Percentiles rank a stretch among this genome's conserved stretches.
Evolutionary conservation across 352 stramenopile genomes (phyloP).

Genomic region (Salisapilia sapeloensis): DNA sequence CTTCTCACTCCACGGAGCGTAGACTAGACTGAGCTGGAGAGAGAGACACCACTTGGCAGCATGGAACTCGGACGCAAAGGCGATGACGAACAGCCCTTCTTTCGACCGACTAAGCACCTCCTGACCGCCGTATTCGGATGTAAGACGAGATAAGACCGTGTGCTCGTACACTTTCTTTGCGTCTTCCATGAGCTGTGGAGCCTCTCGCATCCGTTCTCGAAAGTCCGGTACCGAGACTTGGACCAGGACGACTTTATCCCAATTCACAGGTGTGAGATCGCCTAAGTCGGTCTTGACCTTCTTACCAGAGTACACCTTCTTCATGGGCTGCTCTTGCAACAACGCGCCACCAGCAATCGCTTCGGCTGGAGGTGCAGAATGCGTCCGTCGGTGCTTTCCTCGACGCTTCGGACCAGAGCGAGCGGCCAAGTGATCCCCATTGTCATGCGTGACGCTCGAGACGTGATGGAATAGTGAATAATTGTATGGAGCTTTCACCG

Average conservation of each 20-base stretch:
- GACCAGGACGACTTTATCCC: constrained; percentile 71
- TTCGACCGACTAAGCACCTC: constrained; percentile 62
- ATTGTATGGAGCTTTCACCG: too few relatives aligned
- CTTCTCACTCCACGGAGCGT: constrained; percentile 77
- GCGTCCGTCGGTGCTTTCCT: not conserved
- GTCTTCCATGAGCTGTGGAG: constrained; percentile 77
- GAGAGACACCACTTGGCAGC: constrained; percentile 78
- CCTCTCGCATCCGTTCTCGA: constrained; percentile 49
- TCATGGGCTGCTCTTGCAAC: constrained; percentile 3
- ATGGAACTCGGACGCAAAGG: constrained; percentile 73
- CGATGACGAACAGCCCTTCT: constrained; percentile 69
- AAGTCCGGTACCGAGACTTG: constrained; percentile 76
- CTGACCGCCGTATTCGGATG: constrained; percentile 67
- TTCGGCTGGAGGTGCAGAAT: not conserved
- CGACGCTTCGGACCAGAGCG: too few relatives aligned
- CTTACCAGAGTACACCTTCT: constrained; percentile 29
- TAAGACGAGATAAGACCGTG: constrained; percentile 65
- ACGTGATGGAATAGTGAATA: too few relatives aligned
- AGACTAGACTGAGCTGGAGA: constrained; percentile 69
- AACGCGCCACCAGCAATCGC: not conserved
- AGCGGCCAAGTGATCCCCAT: too few relatives aligned
- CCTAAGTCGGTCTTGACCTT: constrained; percentile 76
- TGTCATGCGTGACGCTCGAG: too few relatives aligned
- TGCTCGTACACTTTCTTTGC: constrained; percentile 76
- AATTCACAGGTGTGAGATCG: constrained; percentile 50